Conservation (phyloP, 768 basidiomycete species). For the Trametes villosa region DNA sequence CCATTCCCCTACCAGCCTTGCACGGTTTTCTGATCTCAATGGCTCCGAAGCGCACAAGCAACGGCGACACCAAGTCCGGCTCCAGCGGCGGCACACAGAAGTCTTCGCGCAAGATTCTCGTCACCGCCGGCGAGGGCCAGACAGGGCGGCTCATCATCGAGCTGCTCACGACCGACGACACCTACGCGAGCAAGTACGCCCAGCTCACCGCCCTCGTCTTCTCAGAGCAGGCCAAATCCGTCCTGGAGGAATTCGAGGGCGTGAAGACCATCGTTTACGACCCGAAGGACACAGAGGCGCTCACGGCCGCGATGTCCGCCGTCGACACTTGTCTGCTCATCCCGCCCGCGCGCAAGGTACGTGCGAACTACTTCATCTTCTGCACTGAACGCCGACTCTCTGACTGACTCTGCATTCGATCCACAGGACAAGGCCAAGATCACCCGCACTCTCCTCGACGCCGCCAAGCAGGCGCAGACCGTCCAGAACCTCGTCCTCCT, state of each 20-base stretch:
- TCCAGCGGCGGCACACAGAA: slow-evolving; percentile 3
- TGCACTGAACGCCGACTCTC: too few relatives aligned
- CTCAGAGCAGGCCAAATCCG: slow-evolving; percentile 22
- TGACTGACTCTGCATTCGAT: neutral
- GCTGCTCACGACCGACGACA: slow-evolving; percentile 31
- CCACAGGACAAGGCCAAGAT: slow-evolving; percentile 32
- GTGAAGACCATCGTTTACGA: slow-evolving; percentile 24
- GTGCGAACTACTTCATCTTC: neutral
- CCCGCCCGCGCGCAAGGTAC: slow-evolving; percentile 31
- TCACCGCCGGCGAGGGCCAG: slow-evolving; percentile 39
- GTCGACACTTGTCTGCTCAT: slow-evolving; percentile 33
- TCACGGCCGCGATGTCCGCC: slow-evolving; percentile 24
- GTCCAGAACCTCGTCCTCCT: slow-evolving; percentile 33
- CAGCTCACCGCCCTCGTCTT: slow-evolving; percentile 30
- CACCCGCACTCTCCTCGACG: slow-evolving; percentile 27
- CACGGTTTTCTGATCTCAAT: too few relatives aligned
- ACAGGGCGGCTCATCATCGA: slow-evolving; percentile 36
- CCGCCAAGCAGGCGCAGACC: slow-evolving; percentile 28
- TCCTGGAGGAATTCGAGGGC: slow-evolving; percentile 21
- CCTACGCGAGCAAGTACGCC: slow-evolving; percentile 26
- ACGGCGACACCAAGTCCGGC: neutral
- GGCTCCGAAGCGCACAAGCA: slow-evolving; percentile 21
- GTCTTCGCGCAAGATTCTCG: slow-evolving; percentile 30
- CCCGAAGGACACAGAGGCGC: slow-evolving; percentile 23
- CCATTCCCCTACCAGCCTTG: too few relatives aligned